Base-by-base conservation (phyloP, 805 yeast species). In the Candida chauliodis region DNA sequence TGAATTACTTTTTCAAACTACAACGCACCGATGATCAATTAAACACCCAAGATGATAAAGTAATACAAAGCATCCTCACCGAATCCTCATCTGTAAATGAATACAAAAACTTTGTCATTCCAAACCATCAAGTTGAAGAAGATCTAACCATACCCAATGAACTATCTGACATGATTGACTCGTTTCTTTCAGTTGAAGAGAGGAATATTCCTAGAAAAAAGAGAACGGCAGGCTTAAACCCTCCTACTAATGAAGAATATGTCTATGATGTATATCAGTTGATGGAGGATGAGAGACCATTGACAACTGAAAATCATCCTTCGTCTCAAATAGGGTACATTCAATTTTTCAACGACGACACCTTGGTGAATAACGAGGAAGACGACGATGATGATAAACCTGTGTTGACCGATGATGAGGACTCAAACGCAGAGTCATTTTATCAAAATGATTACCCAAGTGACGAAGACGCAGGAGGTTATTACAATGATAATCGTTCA, bases 381-480 rank as follows among this genome's bases (percentile, higher is more conserved):
- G 67, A 56, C 30, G 73, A 69, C n/a, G 74, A 70, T 4, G 36
- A 48, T 9, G 46, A 46, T 11, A 39, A 49, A 7, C 46, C 40
- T 8, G 48, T 55, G 2, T 49, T 59, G 8, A 73, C 87, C 0
- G 93, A 84, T 47, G 88, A 85, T 50, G 91, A 84, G 45, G 95
- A 85, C 53, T 84, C 93, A 0, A 85, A 85, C 53, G 96, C 96
- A 15, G 99, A 91, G 62, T 88, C 85, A 39, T 90, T 81, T 53
- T 91, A 91, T 56, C 78, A 79, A 50, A 91, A 93, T 59, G 98
- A 91, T 53, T 91, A 91, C 53, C 98, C 98, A 0, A 95, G 88
- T 32, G 96, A 90, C 53, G 96, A 88, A 46, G 91, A 85, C 50
- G 88, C 79, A 8, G 60, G 52, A 2, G 51, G 43, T 3, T 45